Evolutionary conservation across 2,329 filamentous ascomycete genomes (phyloP).

Genomic region (Blastomyces parvus): DNA sequence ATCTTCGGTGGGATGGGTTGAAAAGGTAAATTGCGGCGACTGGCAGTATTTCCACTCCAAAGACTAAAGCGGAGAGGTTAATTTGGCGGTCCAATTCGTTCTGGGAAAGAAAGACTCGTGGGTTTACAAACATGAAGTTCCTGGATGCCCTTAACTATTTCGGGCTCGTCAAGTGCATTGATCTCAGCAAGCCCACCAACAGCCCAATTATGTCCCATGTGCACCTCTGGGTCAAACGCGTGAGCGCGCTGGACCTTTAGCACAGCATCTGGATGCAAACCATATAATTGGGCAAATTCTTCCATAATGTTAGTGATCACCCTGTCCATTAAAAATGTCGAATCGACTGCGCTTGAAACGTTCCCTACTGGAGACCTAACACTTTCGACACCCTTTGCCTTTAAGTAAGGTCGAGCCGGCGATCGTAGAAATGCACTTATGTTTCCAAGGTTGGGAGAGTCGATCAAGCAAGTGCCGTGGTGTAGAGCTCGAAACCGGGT

Average conservation of each 20-base stretch:
- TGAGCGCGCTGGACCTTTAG: slow-evolving; percentile 26
- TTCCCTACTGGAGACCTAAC: slow-evolving; percentile 79
- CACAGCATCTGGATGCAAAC: slow-evolving; percentile 29
- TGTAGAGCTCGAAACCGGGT: slow-evolving; percentile 73
- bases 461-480: slow-evolving; percentile 81
- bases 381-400: slow-evolving; percentile 79
- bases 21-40: slow-evolving; percentile 73
- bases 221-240: slow-evolving; percentile 26
- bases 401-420: slow-evolving; percentile 67
- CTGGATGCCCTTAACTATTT: slow-evolving; percentile 51
- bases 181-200: slow-evolving; percentile 44
- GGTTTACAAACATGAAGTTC: slow-evolving; percentile 45
- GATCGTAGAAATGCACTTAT: slow-evolving; percentile 65
- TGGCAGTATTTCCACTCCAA: slow-evolving; percentile 68
- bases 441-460: slow-evolving; percentile 60
- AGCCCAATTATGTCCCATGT: slow-evolving; percentile 28
- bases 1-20: slow-evolving; percentile 50
- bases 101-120: not conserved
- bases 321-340: slow-evolving; percentile 40
- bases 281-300: slow-evolving; percentile 62
- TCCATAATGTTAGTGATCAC: slow-evolving; percentile 47
- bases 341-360: slow-evolving; percentile 51
- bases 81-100: not conserved
- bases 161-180: slow-evolving; percentile 36
- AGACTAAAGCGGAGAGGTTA: slow-evolving; percentile 28